Percentiles rank a stretch among this genome's conserved stretches.
Conservation (phyloP, 2,329 filamentous ascomycete species). For the Lachnum nothofagi region DNA sequence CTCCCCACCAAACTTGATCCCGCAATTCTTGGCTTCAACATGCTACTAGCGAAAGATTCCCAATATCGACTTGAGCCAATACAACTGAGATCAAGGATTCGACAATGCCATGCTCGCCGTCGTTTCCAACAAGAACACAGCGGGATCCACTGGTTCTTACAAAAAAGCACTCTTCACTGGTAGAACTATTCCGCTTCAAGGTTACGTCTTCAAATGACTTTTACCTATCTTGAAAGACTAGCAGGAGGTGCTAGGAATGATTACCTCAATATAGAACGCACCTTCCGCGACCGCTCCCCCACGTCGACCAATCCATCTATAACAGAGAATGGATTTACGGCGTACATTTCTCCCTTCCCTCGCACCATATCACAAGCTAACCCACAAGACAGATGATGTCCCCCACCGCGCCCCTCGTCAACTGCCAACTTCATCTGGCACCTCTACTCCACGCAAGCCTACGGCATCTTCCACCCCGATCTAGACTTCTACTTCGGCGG, state of each 20-base stretch:
- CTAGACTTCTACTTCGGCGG: slow-evolving; percentile 48
- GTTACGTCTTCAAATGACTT: slow-evolving; percentile 31
- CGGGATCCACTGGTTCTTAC: too few species aligned
- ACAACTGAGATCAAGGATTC: too few species aligned
- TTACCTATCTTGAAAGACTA: too few species aligned
- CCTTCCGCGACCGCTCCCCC: slow-evolving; percentile 43
- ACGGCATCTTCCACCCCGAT: slow-evolving; percentile 48
- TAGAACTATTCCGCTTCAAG: slow-evolving; percentile 44
- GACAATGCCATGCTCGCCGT: too few species aligned
- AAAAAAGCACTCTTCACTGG: too few species aligned
- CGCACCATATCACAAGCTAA: neutral
- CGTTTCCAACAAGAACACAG: too few species aligned
- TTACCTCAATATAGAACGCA: slow-evolving; percentile 33
- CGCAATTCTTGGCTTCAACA: too few species aligned
- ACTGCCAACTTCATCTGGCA: slow-evolving; percentile 45
- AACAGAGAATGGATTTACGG: slow-evolving; percentile 44
- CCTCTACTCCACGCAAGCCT: slow-evolving; percentile 44
- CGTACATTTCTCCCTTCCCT: neutral
- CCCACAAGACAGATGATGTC: slow-evolving; percentile 7
- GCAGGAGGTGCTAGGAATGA: slow-evolving; percentile 7
- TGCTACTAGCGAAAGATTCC: too few species aligned
- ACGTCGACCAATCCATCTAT: slow-evolving; percentile 44
- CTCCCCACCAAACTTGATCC: slow-evolving; percentile 7
- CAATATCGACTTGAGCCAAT: too few species aligned
- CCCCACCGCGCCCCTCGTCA: slow-evolving; percentile 19